These are phyloP conservation scores for Candida gorgasii DNA, from an alignment of 805 yeast genomes.

Conservation along the genomic window DNA sequence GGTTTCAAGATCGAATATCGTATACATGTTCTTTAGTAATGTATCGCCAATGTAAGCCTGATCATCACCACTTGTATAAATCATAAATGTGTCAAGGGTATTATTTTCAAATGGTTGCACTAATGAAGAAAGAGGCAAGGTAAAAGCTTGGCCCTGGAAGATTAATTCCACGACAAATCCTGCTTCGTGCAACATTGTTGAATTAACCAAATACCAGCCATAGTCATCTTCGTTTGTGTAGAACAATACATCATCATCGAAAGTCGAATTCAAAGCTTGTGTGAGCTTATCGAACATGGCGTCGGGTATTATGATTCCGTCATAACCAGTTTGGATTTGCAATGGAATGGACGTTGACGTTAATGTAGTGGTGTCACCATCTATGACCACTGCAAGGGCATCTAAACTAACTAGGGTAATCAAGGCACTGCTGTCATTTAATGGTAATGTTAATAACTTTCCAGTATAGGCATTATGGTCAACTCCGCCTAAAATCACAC, in stretches of 20 bases:
- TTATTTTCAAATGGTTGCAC: background rate
- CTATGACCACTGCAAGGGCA: background rate
- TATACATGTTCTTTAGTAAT: conserved; percentile 74
- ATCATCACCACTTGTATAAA: background rate
- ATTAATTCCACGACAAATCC: background rate
- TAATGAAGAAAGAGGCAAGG: background rate
- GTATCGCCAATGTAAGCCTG: conserved; percentile 51
- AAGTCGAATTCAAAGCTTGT: background rate
- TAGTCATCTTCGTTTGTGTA: background rate
- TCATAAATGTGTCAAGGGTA: background rate
- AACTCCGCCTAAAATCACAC: conserved; percentile 30
- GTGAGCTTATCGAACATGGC: background rate
- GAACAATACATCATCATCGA: background rate
- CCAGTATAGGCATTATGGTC: conserved; percentile 25
- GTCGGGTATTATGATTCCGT: background rate
- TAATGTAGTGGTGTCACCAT: background rate
- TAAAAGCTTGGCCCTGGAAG: background rate
- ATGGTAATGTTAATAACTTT: conserved; percentile 22
- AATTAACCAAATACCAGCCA: background rate
- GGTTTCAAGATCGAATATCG: conserved; percentile 55
- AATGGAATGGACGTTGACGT: background rate
- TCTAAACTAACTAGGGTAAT: background rate
- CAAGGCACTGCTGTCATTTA: background rate
- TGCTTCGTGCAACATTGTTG: background rate
- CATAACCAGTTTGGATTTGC: conserved; percentile 1